Base-by-base conservation (phyloP, 345 rosid genomes). In the Luvunga scandens region DNA sequence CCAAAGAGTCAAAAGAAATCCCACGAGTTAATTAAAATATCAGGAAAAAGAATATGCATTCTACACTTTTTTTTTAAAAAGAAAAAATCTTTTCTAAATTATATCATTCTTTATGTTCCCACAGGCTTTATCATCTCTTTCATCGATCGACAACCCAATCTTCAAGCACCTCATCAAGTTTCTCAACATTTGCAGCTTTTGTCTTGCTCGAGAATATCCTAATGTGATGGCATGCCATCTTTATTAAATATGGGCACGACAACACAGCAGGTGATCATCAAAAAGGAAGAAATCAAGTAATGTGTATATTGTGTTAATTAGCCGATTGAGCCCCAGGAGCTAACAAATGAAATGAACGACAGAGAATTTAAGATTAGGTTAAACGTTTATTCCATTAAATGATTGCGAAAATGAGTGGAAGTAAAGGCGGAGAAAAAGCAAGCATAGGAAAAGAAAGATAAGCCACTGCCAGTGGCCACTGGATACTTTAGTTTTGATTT, bases 401-500 rank as follows among this genome's bases (percentile, higher is more conserved):
- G 34, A 60, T 66, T 28, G 59, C 27, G 30, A 66, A 73, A 67
- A 42, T 7, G 57, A 39, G 34, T 50, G 25, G 25, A 70, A 19
- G 33, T 3, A 34, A 62, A 48, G 53, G 48, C 53, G 36, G 3
- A 28, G 13, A 69, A 28, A 4, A 69, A 12, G 34, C 14, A 14
- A 12, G 38, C 4, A 42, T 10, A 19, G 30, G 16, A 45, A 72
- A 66, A 66, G 66, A 73, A 59, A 12, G 31, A 25, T 7, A 28
- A 42, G 24, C 71, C 50, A 45, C 18, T 0, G n/a, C n/a, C n/a
- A n/a, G 50, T 2, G 57, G 22, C n/a, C 45, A 34, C 16, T 48
- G 82, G 75, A 61, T 66, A 59, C 82, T 71, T 79, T 33, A 67
- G 24, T 83, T 71, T 65, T n/a, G n/a, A n/a, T n/a, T n/a, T 75